phyloP scores from a whole-genome alignment of 78 protist genomes.

The Dictyostelium capitatum region DNA sequence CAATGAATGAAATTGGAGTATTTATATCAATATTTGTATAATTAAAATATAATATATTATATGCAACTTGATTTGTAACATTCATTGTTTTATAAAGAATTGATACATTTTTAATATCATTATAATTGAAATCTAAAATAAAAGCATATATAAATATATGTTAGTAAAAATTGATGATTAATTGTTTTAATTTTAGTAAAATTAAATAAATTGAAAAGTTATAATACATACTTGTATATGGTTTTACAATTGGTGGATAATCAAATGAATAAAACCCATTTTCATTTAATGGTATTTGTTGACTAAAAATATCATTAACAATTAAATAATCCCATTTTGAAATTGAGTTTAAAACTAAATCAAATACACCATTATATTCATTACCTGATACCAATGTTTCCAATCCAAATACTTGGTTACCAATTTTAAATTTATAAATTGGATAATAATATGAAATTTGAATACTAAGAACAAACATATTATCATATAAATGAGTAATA shows the following conservation, averaged over 20 bases:
- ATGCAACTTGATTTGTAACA: not conserved
- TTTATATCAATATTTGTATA: not conserved
- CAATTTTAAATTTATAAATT: not conserved
- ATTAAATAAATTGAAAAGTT: too few relatives aligned
- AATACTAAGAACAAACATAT: not conserved
- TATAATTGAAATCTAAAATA: not conserved
- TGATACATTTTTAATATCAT: not conserved
- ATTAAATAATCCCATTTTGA: too few relatives aligned
- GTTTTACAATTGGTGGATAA: too few relatives aligned
- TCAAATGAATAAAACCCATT: too few relatives aligned
- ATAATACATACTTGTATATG: too few relatives aligned
- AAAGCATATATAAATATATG: too few relatives aligned
- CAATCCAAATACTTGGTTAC: not conserved
- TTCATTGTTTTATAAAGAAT: not conserved
- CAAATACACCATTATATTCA: not conserved
- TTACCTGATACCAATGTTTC: not conserved
- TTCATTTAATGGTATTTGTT: too few relatives aligned
- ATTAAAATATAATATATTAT: conserved; percentile 7
- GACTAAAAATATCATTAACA: too few relatives aligned
- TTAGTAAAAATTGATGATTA: not conserved
- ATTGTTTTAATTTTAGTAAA: too few relatives aligned
- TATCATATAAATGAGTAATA: not conserved
- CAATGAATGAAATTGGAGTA: not conserved
- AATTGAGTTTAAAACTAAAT: not conserved
- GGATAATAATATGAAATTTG: not conserved